Evolutionary conservation across 805 yeast species (phyloP).

Genomic region (Kodamaea sagamina): DNA sequence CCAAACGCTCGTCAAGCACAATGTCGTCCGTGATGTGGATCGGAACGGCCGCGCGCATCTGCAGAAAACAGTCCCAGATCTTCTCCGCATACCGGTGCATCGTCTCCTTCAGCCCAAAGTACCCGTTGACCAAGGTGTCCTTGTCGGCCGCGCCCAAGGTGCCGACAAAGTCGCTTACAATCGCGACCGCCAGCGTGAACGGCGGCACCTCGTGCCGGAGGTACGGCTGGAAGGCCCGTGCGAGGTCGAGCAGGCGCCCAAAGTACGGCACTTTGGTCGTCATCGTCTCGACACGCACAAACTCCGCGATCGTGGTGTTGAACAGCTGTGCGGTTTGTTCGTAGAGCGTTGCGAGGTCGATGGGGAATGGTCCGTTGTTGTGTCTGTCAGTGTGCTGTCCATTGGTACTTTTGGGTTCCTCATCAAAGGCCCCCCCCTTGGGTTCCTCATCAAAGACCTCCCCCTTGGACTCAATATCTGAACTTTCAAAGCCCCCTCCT

Average conservation of each 20-base stretch:
- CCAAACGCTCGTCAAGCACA: slow-evolving; percentile 21
- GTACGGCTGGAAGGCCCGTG: background rate
- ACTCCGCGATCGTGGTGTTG: slow-evolving; percentile 13
- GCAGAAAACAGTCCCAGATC: slow-evolving; percentile 27
- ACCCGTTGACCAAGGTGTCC: slow-evolving; percentile 21
- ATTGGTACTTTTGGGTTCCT: too few species aligned
- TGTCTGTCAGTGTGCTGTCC: background rate
- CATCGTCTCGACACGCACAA: background rate
- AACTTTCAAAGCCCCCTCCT: too few species aligned
- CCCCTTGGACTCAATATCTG: too few species aligned
- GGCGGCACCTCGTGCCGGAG: slow-evolving; percentile 1
- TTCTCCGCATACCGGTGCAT: slow-evolving; percentile 23
- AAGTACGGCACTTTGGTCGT: slow-evolving; percentile 1
- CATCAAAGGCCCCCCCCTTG: too few species aligned
- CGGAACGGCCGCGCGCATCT: slow-evolving; percentile 7
- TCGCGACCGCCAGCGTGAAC: background rate
- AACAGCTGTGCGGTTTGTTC: slow-evolving; percentile 17
- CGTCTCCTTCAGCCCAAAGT: slow-evolving; percentile 30
- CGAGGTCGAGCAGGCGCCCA: background rate
- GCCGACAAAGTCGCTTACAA: slow-evolving; percentile 1
- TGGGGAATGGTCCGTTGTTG: too few species aligned
- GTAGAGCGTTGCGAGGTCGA: slow-evolving; percentile 18
- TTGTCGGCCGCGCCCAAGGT: slow-evolving; percentile 12
- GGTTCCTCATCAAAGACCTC: too few species aligned
- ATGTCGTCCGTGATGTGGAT: slow-evolving; percentile 20